Conservation (phyloP, 495 filamentous ascomycete species). For the Tuber umbilicatum region DNA sequence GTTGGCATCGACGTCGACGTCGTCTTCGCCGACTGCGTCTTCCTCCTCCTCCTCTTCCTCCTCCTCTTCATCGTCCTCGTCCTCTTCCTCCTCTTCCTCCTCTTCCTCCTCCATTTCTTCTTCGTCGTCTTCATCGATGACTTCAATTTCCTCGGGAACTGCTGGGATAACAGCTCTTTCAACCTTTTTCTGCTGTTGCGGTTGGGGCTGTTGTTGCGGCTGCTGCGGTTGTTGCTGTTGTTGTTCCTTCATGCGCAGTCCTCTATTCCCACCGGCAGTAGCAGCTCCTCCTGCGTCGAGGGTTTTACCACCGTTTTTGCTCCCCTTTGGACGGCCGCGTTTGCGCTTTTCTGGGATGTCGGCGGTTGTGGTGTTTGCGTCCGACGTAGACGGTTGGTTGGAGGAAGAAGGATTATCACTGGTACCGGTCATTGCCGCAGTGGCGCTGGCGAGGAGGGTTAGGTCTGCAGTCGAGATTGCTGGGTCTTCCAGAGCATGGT, state of each 20-base stretch:
- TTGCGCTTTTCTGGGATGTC: conserved; percentile 35
- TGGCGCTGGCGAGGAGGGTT: conserved; percentile 34
- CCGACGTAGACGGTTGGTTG: not conserved
- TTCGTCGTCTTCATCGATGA: not conserved
- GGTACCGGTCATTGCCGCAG: conserved; percentile 30
- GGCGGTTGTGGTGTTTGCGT: conserved; percentile 11
- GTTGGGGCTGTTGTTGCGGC: conserved; percentile 8
- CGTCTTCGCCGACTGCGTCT: not conserved
- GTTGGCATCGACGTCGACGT: not conserved
- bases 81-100: conserved; percentile 9
- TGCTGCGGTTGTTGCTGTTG: conserved; percentile 5
- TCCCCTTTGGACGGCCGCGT: conserved; percentile 37
- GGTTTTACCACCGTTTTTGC: conserved; percentile 30
- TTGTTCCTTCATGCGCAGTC: not conserved
- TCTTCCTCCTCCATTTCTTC: not conserved
- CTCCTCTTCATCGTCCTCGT: conserved; percentile 22
- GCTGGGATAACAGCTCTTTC: not conserved
- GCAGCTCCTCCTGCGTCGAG: conserved; percentile 1
- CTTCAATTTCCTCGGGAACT: not conserved
- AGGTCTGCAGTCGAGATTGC: conserved; percentile 32
- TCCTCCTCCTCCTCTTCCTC: not conserved
- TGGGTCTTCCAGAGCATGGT: conserved; percentile 21
- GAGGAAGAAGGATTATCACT: not conserved
- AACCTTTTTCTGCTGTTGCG: conserved; percentile 1
- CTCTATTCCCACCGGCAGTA: not conserved